Evolutionary conservation across 768 basidiomycete species (phyloP), one percentile per base, ranked within the genome.

Genomic region (Podaxis mareebaensis): DNA sequence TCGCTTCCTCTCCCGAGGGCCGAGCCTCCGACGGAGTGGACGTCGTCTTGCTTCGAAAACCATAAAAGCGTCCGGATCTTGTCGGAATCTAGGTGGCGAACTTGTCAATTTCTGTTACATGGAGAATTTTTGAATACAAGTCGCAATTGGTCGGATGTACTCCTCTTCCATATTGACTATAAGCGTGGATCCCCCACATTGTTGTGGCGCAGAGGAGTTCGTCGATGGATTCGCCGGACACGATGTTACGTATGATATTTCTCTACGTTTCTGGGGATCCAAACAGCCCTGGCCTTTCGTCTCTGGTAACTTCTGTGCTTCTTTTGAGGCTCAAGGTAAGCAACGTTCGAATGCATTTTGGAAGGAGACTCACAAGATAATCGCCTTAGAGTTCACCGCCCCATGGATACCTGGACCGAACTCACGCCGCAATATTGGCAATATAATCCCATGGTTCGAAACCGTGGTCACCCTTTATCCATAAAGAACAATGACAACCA

Each of bases 381-480:
- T 15, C 28, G 7, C 13, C 11, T 15, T 33, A n/a, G 17, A n/a
- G 20, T 20, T 20, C 20, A 28, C 20, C 5, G n/a, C n/a, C 20
- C 33, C 33, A 3, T 33, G 36, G 10, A 15, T 24, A 24, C n/a
- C 46, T 5, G 39, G 30, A 17, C 22, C n/a, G 8, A 22, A 17
- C 15, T n/a, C 13, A 13, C n/a, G 13, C 26, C 6, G 20, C 42
- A 17, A 59, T 30, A n/a, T 33, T 15, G 7, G 24, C 6, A 11
- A 12, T 20, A 20, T 33, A 30, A 6, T 48, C 58, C 26, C 58
- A 46, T 49, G 58, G 46, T 17, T 26, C 2, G 2, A 10, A 11
- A 22, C 28, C 58, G 58, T 59, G 58, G 44, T 48, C 20, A 33
- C 26, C 4, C 20, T 20, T 44, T 59, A 59, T n/a, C 58, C 44